Evolutionary conservation across 2,329 filamentous ascomycete species (phyloP).

Genomic region (Rasamsonia emersonii): DNA sequence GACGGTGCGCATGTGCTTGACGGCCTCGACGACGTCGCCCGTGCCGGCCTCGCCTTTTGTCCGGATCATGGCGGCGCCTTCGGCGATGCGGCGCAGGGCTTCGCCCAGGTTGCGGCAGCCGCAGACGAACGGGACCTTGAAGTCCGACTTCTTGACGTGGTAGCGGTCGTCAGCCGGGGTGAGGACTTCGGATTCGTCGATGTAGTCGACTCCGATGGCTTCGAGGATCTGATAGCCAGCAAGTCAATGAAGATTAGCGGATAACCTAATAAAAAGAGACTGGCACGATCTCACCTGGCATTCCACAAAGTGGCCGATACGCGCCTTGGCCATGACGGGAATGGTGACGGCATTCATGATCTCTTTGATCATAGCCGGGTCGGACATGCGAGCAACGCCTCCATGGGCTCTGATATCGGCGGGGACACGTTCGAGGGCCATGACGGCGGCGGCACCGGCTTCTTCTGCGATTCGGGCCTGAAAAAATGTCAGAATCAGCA

Average conservation of each 20-base stretch:
- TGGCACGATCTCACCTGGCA: slow-evolving; percentile 55
- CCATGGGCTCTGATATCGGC: slow-evolving; percentile 90
- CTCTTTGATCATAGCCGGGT: slow-evolving; percentile 87
- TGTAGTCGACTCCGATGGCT: slow-evolving; percentile 90
- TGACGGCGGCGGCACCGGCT: slow-evolving; percentile 90
- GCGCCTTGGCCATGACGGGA: slow-evolving; percentile 97
- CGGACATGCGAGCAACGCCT: slow-evolving; percentile 93
- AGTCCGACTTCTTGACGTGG: slow-evolving; percentile 84
- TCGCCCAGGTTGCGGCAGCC: slow-evolving; percentile 92
- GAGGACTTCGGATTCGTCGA: slow-evolving; percentile 95
- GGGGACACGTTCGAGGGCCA: slow-evolving; percentile 95
- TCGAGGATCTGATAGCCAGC: slow-evolving; percentile 64
- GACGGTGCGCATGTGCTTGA: slow-evolving; percentile 90
- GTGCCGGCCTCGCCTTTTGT: slow-evolving; percentile 98
- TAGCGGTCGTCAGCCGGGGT: slow-evolving; percentile 84
- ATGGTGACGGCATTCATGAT: slow-evolving; percentile 94
- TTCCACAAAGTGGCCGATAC: slow-evolving; percentile 96
- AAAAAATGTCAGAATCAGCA: too few species aligned
- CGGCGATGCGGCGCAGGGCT: slow-evolving; percentile 78
- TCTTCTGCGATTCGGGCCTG: slow-evolving; percentile 94
- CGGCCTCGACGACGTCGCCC: slow-evolving; percentile 92
- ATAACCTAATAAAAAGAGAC: background rate
- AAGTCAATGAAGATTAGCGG: slow-evolving; percentile 1
- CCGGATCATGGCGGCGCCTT: slow-evolving; percentile 97
- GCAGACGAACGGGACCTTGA: slow-evolving; percentile 85